Evolutionary conservation across 352 stramenopile species (phyloP).

Genomic region (Phytophthora niederhauseri): DNA sequence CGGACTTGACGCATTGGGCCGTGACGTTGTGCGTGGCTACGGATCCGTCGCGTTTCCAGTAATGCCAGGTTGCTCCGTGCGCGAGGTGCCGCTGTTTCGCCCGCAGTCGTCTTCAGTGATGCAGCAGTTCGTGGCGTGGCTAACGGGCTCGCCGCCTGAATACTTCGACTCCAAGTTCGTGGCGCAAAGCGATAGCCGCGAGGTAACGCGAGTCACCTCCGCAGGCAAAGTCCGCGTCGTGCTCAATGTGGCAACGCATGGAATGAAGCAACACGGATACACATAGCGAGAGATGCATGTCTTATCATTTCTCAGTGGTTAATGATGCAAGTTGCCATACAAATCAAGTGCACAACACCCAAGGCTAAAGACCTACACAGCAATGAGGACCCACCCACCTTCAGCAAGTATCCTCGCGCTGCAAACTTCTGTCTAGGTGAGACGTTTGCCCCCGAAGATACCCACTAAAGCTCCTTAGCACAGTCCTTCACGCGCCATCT

Average conservation of each 20-base stretch:
- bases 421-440: conserved; percentile 6
- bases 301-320: conserved; percentile 35
- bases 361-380: conserved; percentile 21
- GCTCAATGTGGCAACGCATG: conserved; percentile 68
- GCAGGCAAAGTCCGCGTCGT: conserved; percentile 55
- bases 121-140: conserved; percentile 90
- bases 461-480: conserved; percentile 45
- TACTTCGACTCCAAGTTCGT: conserved; percentile 91
- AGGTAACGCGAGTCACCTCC: conserved; percentile 70
- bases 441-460: conserved; percentile 1
- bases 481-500: conserved; percentile 79
- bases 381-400: conserved; percentile 1
- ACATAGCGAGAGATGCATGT: conserved; percentile 23
- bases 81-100: conserved; percentile 87
- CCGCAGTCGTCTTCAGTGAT: conserved; percentile 86
- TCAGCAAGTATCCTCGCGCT: conserved; percentile 4
- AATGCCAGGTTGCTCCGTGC: conserved; percentile 55
- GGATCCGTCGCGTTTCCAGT: conserved; percentile 88
- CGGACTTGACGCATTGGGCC: conserved; percentile 89
- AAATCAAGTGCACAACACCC: conserved; percentile 28
- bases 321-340: conserved; percentile 34
- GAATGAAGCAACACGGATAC: conserved; percentile 63
- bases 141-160: conserved; percentile 86
- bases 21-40: conserved; percentile 93
- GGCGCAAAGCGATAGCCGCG: conserved; percentile 67